These are phyloP conservation scores for Pseudopyrenochaeta lycopersici DNA, from an alignment of 2,329 filamentous ascomycete genomes.

Conservation along the genomic window DNA sequence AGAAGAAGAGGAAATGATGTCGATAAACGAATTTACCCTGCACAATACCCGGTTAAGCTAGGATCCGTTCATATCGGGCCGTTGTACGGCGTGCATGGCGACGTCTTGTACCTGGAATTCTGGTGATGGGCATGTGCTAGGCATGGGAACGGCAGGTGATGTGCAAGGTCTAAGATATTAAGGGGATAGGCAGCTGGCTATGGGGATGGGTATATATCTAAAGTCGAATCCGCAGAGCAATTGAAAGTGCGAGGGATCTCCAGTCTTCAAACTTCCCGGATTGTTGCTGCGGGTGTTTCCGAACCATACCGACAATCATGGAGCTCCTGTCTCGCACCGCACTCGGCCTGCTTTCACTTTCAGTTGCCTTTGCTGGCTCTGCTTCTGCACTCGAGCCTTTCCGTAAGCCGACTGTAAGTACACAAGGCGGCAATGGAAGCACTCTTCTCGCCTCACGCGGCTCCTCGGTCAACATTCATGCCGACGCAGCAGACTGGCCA, in stretches of 20 bases:
- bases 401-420: constrained; percentile 59
- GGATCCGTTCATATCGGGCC: constrained; percentile 29
- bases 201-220: constrained; percentile 18
- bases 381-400: constrained; percentile 48
- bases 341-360: constrained; percentile 35
- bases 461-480: constrained; percentile 40
- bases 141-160: constrained; percentile 7
- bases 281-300: neutral
- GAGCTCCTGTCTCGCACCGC: constrained; percentile 39
- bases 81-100: constrained; percentile 18
- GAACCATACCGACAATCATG: constrained; percentile 25
- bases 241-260: constrained; percentile 23
- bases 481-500: constrained; percentile 65
- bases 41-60: constrained; percentile 36
- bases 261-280: constrained; percentile 10
- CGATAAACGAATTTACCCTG: constrained; percentile 36
- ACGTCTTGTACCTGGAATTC: constrained; percentile 10
- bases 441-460: constrained; percentile 40
- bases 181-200: constrained; percentile 21
- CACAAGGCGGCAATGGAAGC: constrained; percentile 54
- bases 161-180: constrained; percentile 25
- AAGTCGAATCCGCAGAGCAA: constrained; percentile 4
- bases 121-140: constrained; percentile 8
- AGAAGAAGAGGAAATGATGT: constrained; percentile 12
- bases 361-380: constrained; percentile 26